Evolutionary conservation across 768 basidiomycete genomes (phyloP).

Genomic region (Ramaria sp.): DNA sequence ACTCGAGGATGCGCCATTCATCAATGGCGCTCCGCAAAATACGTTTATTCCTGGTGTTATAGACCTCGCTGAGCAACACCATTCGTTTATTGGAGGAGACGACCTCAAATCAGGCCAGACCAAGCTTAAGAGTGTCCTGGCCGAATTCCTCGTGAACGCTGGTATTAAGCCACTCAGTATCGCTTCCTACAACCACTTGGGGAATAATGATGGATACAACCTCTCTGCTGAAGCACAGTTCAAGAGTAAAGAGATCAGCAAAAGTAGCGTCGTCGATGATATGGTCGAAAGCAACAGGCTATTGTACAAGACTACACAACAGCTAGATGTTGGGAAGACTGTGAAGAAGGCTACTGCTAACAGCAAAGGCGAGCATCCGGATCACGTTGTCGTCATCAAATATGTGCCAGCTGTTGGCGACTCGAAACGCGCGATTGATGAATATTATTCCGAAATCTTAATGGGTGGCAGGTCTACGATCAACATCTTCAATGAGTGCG

Average conservation of each 20-base stretch:
- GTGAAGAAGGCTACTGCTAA: conserved; percentile 35
- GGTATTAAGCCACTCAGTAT: conserved; percentile 97
- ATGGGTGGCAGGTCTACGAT: conserved; percentile 91
- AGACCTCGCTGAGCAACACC: conserved; percentile 77
- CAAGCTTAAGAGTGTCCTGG: conserved; percentile 92
- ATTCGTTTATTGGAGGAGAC: conserved; percentile 94
- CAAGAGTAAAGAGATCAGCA: conserved; percentile 97
- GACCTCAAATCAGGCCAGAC: conserved; percentile 98
- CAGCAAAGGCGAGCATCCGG: conserved; percentile 91
- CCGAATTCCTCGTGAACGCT: conserved; percentile 97
- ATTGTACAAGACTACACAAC: conserved; percentile 67
- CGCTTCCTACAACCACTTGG: conserved; percentile 96
- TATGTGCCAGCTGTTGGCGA: conserved; percentile 95
- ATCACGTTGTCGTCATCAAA: conserved; percentile 96
- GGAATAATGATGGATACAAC: conserved; percentile 95
- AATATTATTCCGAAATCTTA: conserved; percentile 97
- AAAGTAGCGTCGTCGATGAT: conserved; percentile 94
- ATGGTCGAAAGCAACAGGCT: conserved; percentile 91
- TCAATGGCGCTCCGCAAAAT: conserved; percentile 98
- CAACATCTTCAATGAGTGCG: conserved; percentile 97
- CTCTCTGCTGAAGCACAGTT: conserved; percentile 86
- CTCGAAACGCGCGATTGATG: conserved; percentile 98
- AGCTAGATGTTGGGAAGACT: conserved; percentile 29
- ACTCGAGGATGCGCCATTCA: conserved; percentile 89
- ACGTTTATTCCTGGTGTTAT: conserved; percentile 96